phyloP scores from a whole-genome alignment of 345 rosid genomes.

The Noccaea bulbosa region DNA sequence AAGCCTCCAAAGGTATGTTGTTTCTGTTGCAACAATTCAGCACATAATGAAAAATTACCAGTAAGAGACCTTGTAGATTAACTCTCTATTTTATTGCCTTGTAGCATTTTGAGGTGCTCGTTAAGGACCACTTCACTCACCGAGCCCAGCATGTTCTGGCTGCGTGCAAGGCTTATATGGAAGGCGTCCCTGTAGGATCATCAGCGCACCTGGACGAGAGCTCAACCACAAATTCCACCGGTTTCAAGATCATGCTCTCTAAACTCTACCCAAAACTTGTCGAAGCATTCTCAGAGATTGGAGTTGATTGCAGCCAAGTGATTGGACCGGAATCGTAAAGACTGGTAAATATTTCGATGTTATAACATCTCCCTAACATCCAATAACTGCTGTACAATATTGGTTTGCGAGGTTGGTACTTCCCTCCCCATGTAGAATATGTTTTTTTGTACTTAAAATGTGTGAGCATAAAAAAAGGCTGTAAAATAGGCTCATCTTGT shows the following conservation, averaged over 20 bases:
- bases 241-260: slow-evolving; percentile 94
- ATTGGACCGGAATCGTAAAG: slow-evolving; percentile 36
- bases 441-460: slow-evolving; percentile 26
- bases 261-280: slow-evolving; percentile 80
- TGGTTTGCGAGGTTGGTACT: slow-evolving; percentile 20
- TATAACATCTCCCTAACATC: slow-evolving; percentile 36
- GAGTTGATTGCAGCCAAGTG: slow-evolving; percentile 65
- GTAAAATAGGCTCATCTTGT: slow-evolving; percentile 41
- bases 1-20: slow-evolving; percentile 77
- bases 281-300: slow-evolving; percentile 71
- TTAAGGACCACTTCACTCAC: slow-evolving; percentile 68
- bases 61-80: slow-evolving; percentile 19
- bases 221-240: slow-evolving; percentile 61
- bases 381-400: slow-evolving; percentile 38
- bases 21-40: slow-evolving; percentile 21
- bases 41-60: slow-evolving; percentile 9
- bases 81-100: slow-evolving; percentile 33
- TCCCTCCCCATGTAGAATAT: slow-evolving; percentile 37
- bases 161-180: slow-evolving; percentile 79
- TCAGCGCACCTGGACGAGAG: slow-evolving; percentile 46
- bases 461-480: slow-evolving; percentile 40
- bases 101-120: slow-evolving; percentile 84
- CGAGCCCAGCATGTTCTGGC: slow-evolving; percentile 52
- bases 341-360: neutral
- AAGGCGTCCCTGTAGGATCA: slow-evolving; percentile 66